phyloP scores from a whole-genome alignment of 2,329 filamentous ascomycete genomes.

The Dactylellina haptotyla region DNA sequence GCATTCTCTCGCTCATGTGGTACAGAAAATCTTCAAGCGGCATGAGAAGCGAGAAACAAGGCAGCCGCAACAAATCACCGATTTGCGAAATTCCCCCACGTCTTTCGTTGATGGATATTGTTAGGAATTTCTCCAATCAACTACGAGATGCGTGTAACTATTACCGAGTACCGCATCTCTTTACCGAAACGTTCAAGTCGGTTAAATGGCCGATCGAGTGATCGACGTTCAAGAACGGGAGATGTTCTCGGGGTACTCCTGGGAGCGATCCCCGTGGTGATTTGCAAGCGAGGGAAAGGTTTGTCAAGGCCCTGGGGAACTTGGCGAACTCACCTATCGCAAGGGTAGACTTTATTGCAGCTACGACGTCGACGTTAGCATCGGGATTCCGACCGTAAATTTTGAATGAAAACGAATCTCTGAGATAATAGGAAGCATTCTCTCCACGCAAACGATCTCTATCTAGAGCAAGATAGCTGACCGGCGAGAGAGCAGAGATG shows the following conservation, averaged over 20 bases:
- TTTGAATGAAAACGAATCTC: conserved; percentile 13
- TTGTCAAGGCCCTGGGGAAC: neutral
- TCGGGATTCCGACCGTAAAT: neutral
- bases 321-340: conserved; percentile 65
- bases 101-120: conserved; percentile 3
- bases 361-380: conserved; percentile 65
- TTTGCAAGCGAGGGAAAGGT: neutral
- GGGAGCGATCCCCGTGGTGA: neutral
- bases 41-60: conserved; percentile 52
- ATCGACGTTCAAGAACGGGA: conserved; percentile 24
- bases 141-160: conserved; percentile 26
- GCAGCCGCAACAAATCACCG: conserved; percentile 40
- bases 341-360: conserved; percentile 69
- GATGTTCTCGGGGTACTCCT: neutral
- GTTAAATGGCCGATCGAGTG: conserved; percentile 39
- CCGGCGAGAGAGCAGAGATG: neutral
- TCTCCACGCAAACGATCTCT: conserved; percentile 29
- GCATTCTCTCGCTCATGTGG: conserved; percentile 20
- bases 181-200: conserved; percentile 47
- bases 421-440: conserved; percentile 16
- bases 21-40: conserved; percentile 42
- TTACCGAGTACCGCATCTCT: conserved; percentile 42
- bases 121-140: conserved; percentile 24
- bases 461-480: conserved; percentile 7
- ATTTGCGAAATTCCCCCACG: conserved; percentile 24